Evolutionary conservation across 495 filamentous ascomycete genomes (phyloP).

Genomic region (Elaphomyces granulatus): DNA sequence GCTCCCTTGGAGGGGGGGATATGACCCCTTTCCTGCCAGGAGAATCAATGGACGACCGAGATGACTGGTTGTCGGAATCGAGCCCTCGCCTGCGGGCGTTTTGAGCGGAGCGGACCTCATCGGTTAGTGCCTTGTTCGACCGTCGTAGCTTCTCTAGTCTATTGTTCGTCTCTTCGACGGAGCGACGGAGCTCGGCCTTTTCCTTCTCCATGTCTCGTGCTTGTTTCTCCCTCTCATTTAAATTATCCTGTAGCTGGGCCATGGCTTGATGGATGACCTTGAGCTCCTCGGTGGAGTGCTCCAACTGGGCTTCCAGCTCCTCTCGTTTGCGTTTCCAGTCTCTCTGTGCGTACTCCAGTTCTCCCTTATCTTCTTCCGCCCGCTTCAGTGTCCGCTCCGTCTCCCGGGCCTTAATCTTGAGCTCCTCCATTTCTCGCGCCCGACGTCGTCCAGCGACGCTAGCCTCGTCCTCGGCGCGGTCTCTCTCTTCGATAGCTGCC

Average conservation of each 20-base stretch:
- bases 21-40: conserved; percentile 27
- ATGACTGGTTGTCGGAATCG: conserved; percentile 37
- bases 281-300: conserved; percentile 53
- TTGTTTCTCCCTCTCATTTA: conserved; percentile 81
- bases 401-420: conserved; percentile 63
- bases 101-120: conserved; percentile 23
- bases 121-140: conserved; percentile 42
- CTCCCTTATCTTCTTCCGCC: conserved; percentile 50
- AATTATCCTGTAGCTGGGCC: conserved; percentile 56
- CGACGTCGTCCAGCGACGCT: conserved; percentile 59
- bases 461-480: conserved; percentile 82
- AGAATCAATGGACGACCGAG: conserved; percentile 54
- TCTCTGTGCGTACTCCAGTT: conserved; percentile 52
- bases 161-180: conserved; percentile 60
- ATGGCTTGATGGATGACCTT: conserved; percentile 64
- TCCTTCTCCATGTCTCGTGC: conserved; percentile 69
- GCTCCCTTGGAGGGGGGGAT: conserved; percentile 25
- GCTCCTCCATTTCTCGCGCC: conserved; percentile 73
- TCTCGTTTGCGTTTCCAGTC: conserved; percentile 60
- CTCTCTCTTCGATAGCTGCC: conserved; percentile 74
- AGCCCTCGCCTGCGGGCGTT: conserved; percentile 10
- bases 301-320: conserved; percentile 56
- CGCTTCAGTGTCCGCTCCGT: conserved; percentile 61
- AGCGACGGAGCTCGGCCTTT: conserved; percentile 55
- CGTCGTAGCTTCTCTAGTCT: conserved; percentile 70